Evolutionary conservation across 2,329 filamentous ascomycete species (phyloP).

Genomic region (Metarhizium guizhouense): DNA sequence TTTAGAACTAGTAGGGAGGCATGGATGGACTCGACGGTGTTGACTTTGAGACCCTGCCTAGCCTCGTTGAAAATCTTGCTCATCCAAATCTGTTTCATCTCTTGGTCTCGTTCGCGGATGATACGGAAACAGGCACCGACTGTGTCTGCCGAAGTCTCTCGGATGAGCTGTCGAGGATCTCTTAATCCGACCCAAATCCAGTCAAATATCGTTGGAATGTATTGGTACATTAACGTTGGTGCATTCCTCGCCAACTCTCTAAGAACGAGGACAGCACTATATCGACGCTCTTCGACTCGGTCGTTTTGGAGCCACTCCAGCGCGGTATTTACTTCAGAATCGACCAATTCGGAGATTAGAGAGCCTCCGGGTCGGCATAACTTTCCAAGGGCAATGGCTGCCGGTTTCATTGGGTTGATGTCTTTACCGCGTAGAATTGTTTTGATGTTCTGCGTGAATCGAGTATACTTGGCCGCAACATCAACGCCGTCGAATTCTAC

Average conservation of each 20-base stretch:
- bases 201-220: constrained; percentile 90
- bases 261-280: constrained; percentile 85
- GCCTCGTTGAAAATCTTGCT: constrained; percentile 84
- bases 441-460: constrained; percentile 86
- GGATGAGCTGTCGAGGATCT: constrained; percentile 83
- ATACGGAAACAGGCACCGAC: constrained; percentile 95
- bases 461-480: constrained; percentile 83
- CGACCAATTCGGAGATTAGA: constrained; percentile 88
- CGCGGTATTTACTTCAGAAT: constrained; percentile 92
- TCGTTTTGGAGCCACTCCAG: constrained; percentile 96
- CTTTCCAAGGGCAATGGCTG: constrained; percentile 80
- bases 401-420: constrained; percentile 80
- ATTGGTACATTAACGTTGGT: constrained; percentile 90
- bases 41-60: constrained; percentile 66
- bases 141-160: constrained; percentile 84
- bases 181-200: constrained; percentile 92
- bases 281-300: constrained; percentile 83
- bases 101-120: constrained; percentile 83
- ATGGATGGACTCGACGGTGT: constrained; percentile 80
- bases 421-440: constrained; percentile 86
- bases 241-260: constrained; percentile 87
- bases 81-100: constrained; percentile 83
- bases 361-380: constrained; percentile 88
- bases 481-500: constrained; percentile 97
- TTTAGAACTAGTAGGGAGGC: constrained; percentile 90